These are phyloP conservation scores for Mucor velutinosus DNA, from an alignment of 371 early-diverging fungal species.

Conservation along the genomic window DNA sequence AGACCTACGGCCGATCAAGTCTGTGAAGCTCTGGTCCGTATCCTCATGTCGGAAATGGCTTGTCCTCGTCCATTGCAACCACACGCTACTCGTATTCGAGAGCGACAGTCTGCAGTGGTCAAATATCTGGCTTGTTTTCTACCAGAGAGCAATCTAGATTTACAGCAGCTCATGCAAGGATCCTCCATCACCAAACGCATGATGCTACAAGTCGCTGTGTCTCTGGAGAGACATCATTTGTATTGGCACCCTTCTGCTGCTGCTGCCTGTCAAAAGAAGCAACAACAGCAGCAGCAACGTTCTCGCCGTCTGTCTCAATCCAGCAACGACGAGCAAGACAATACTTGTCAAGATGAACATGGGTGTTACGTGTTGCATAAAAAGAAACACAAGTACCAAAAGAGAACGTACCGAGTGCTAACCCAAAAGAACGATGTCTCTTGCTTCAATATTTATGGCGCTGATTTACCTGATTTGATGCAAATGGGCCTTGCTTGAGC, in stretches of 20 bases:
- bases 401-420: neutral
- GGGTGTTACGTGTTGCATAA: neutral
- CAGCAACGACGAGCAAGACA: neutral
- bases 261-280: neutral
- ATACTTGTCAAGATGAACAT: neutral
- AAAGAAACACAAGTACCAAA: slow-evolving; percentile 5
- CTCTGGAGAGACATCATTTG: neutral
- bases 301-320: neutral
- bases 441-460: slow-evolving; percentile 3
- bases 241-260: neutral
- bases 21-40: slow-evolving; percentile 9
- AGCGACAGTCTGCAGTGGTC: neutral
- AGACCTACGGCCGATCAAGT: slow-evolving; percentile 18
- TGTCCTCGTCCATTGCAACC: neutral
- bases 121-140: slow-evolving; percentile 11
- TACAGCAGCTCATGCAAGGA: slow-evolving; percentile 11
- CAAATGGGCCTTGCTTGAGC: slow-evolving; percentile 20
- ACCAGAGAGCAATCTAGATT: neutral
- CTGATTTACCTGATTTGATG: slow-evolving; percentile 18
- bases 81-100: neutral
- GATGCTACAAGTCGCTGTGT: slow-evolving; percentile 12
- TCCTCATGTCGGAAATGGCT: slow-evolving; percentile 5
- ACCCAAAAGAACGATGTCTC: neutral
- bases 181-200: slow-evolving; percentile 23
- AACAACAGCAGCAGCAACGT: neutral